Percentiles rank a stretch among this genome's conserved stretches.
These are phyloP conservation scores for Ambrosiella beaveri DNA, from an alignment of 2,329 filamentous ascomycete genomes.

Conservation along the genomic window DNA sequence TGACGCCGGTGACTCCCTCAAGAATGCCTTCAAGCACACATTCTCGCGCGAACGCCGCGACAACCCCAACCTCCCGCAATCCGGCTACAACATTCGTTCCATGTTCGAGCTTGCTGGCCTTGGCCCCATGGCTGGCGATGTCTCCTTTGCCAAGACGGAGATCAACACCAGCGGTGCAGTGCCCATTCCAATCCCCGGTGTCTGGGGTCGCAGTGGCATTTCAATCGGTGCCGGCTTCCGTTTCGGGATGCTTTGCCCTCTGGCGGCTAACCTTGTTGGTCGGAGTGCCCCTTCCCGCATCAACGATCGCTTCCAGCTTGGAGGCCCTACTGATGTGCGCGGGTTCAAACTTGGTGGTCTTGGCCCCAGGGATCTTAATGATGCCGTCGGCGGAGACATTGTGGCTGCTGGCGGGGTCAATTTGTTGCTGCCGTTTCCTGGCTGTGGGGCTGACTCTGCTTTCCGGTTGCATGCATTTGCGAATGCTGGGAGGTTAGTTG, in stretches of 20 bases:
- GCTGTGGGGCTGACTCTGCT: conserved; percentile 64
- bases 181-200: conserved; percentile 52
- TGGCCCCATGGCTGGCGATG: conserved; percentile 70
- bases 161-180: conserved; percentile 62
- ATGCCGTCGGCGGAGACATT: conserved; percentile 79
- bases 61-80: conserved; percentile 65
- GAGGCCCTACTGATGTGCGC: conserved; percentile 83
- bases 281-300: conserved; percentile 54
- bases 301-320: conserved; percentile 89
- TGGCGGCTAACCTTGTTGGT: conserved; percentile 37
- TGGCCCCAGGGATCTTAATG: conserved; percentile 68
- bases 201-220: conserved; percentile 55
- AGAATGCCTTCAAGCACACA: conserved; percentile 68
- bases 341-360: conserved; percentile 83
- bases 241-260: conserved; percentile 66
- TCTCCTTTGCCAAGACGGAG: conserved; percentile 89
- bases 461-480: conserved; percentile 79
- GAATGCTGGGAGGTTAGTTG: conserved; percentile 73
- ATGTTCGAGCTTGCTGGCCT: conserved; percentile 73
- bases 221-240: conserved; percentile 70
- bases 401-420: conserved; percentile 82
- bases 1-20: conserved; percentile 81
- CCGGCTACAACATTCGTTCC: conserved; percentile 65
- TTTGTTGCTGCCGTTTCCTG: conserved; percentile 69
- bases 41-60: conserved; percentile 70